phyloP scores from a whole-genome alignment of 352 stramenopile species.

The Phytopythium oedochilum region DNA sequence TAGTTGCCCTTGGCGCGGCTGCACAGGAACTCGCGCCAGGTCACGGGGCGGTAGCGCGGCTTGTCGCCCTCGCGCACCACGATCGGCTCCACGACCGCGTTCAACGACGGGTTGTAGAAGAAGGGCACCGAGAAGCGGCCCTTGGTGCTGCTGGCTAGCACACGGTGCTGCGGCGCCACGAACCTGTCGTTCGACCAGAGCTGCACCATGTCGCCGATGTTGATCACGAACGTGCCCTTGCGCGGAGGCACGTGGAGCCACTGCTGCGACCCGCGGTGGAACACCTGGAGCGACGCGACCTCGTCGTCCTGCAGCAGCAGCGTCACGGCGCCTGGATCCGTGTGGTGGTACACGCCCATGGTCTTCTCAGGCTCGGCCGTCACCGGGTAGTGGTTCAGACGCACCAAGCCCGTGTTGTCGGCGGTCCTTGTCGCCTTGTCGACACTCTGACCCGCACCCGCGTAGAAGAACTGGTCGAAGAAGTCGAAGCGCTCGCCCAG shows the following conservation, averaged over 20 bases:
- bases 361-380: conserved; percentile 31
- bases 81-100: conserved; percentile 58
- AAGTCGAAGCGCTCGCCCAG: conserved; percentile 42
- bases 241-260: conserved; percentile 43
- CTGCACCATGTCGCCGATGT: conserved; percentile 59
- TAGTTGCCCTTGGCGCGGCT: conserved; percentile 90
- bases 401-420: conserved; percentile 86
- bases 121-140: conserved; percentile 55
- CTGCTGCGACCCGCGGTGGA: conserved; percentile 39
- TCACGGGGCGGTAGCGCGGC: conserved; percentile 58
- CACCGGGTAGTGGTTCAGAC: conserved; percentile 91
- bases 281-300: conserved; percentile 48
- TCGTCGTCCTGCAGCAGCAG: conserved; percentile 64
- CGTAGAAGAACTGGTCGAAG: conserved; percentile 60
- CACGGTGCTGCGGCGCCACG: conserved; percentile 41
- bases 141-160: conserved; percentile 26
- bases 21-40: conserved; percentile 88
- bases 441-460: background rate
- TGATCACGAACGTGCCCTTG: conserved; percentile 51
- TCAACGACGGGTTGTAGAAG: conserved; percentile 72
- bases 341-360: conserved; percentile 63
- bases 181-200: conserved; percentile 58
- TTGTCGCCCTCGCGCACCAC: conserved; percentile 26
- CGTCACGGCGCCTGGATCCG: conserved; percentile 51
- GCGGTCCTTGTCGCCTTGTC: background rate